phyloP scores from a whole-genome alignment of 176 grass and related monocot species.

The Chloris gayana region DNA sequence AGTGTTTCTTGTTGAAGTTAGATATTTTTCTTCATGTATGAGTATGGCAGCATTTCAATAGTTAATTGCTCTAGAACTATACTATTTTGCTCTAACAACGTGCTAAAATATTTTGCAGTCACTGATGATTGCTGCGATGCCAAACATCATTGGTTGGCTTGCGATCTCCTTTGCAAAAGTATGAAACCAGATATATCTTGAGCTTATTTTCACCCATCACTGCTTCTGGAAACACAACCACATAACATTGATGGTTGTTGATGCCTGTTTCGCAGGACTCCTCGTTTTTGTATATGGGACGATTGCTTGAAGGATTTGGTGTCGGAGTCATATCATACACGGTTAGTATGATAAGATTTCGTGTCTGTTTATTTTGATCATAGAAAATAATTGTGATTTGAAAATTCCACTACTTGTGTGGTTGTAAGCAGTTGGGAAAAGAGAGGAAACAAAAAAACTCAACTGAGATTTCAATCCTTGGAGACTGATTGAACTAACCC shows the following conservation, averaged over 20 bases:
- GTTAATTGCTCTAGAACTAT: constrained; percentile 1
- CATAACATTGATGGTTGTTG: neutral
- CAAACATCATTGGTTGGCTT: constrained; percentile 92
- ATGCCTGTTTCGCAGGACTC: constrained; percentile 59
- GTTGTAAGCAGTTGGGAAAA: neutral
- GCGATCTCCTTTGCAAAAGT: constrained; percentile 93
- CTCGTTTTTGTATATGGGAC: constrained; percentile 86
- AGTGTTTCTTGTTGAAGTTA: neutral
- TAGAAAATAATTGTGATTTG: neutral
- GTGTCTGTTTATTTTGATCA: constrained; percentile 3
- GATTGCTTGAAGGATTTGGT: constrained; percentile 88
- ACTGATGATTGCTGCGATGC: constrained; percentile 86
- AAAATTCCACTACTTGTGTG: neutral
- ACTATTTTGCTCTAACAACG: neutral
- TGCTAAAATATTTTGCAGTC: constrained; percentile 58
- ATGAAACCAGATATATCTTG: neutral
- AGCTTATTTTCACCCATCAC: constrained; percentile 1
- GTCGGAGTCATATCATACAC: constrained; percentile 89
- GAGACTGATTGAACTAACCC: neutral
- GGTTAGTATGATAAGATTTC: constrained; percentile 40
- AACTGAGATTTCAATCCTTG: neutral
- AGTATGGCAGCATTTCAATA: neutral
- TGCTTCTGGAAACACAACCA: neutral
- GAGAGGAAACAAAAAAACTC: neutral
- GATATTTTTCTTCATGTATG: neutral